Base-by-base conservation (phyloP, 805 yeast species). In the Kodamaea hsintzibuensis region DNA sequence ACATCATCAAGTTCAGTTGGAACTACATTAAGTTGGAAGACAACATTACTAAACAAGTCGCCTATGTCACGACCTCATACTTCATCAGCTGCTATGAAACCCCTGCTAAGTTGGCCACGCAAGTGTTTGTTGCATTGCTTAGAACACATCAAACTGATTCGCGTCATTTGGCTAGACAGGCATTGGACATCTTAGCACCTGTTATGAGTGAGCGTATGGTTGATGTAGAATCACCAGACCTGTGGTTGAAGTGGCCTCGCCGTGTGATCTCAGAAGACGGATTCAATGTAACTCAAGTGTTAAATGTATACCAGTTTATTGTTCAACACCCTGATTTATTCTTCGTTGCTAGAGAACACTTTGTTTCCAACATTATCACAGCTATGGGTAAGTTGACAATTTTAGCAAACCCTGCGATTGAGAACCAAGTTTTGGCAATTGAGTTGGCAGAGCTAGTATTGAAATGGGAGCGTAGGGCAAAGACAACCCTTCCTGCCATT, bases 181-280 rank as follows among this genome's bases (percentile, higher is more conserved):
- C 98, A 0, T 76, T 96, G 38, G 97, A 92, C 62, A 74, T 89
- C 3, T 73, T 95, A 16, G 97, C 98, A 0, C 97, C 97, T 0
- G 95, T 88, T 0, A 79, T 93, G 78, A 84, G 89, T 1, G 78
- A 79, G 52, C 77, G 96, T 50, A 81, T 88, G 70, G 75, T 75
- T 1, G 44, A 40, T 12, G 44, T 40, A 4, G 44, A 40, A 13
- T 75, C 82, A 5, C 80, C 84, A 7, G 74, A 79, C 55, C 78
- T 77, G 51, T 95, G 98, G 98, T 81, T 95, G 50, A 92, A 89
- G 60, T 91, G 97, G 92, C 96, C 97, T 0, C 84, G 98, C 59
- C 80, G 98, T 50, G 95, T 93, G 1, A 77, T 95, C 12, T 85
- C 92, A 1, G 98, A 96, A 65, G 96, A 91, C 63, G 93, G 95